phyloP scores from a whole-genome alignment of 768 basidiomycete species.

The Russula dissimulans region DNA sequence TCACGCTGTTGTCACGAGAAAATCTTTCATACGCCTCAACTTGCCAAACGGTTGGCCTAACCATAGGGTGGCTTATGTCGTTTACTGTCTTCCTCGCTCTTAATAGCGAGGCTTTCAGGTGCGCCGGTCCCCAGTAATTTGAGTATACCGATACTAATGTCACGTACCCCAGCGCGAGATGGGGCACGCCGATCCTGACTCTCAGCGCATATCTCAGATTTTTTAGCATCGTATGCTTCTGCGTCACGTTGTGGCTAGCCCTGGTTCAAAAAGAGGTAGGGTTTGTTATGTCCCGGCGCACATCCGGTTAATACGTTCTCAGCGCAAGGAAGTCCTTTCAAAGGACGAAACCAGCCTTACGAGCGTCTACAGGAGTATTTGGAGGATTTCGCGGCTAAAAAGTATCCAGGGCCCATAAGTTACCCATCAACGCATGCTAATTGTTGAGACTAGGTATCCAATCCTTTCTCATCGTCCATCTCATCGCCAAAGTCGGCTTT shows the following conservation, averaged over 20 bases:
- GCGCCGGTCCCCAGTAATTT: constrained; percentile 28
- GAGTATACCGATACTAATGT: background rate
- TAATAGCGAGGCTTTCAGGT: constrained; percentile 81
- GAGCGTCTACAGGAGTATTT: constrained; percentile 88
- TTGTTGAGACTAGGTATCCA: constrained; percentile 63
- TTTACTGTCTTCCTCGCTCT: constrained; percentile 97
- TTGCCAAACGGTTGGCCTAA: constrained; percentile 94
- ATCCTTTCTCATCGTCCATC: constrained; percentile 73
- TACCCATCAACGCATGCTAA: constrained; percentile 1
- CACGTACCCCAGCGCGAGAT: constrained; percentile 42
- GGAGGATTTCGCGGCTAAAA: constrained; percentile 82
- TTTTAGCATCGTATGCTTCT: constrained; percentile 72
- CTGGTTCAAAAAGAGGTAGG: constrained; percentile 87
- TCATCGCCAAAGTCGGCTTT: constrained; percentile 90
- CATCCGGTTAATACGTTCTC: background rate
- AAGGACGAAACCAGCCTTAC: constrained; percentile 84
- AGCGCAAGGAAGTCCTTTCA: constrained; percentile 69
- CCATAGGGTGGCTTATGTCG: constrained; percentile 89
- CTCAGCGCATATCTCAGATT: constrained; percentile 77
- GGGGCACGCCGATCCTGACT: constrained; percentile 66
- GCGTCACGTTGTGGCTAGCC: constrained; percentile 80
- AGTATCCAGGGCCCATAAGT: constrained; percentile 44
- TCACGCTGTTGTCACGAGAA: constrained; percentile 82
- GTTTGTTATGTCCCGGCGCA: background rate
- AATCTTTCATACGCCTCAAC: constrained; percentile 95